phyloP scores from a whole-genome alignment of 306 rosid species.

The Prunus davidiana region DNA sequence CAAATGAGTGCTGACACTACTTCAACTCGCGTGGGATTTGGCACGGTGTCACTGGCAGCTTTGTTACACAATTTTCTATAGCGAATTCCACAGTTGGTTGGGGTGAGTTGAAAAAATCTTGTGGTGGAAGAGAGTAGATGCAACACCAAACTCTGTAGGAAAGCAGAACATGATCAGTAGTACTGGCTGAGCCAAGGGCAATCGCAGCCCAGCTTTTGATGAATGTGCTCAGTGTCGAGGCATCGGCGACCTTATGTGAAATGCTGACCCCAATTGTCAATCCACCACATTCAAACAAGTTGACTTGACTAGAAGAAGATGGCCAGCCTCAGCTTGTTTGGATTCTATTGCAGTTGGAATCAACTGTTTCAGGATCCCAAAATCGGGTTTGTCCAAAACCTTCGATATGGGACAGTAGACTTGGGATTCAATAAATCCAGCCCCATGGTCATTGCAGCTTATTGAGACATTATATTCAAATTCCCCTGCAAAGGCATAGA shows the following conservation, averaged over 20 bases:
- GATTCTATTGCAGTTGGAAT: too few relatives aligned
- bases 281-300: too few relatives aligned
- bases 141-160: background rate
- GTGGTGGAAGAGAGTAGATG: background rate
- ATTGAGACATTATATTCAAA: background rate
- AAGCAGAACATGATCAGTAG: background rate
- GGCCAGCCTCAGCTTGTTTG: too few relatives aligned
- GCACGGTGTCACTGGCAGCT: conserved; percentile 7
- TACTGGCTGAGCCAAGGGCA: background rate
- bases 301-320: background rate
- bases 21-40: conserved; percentile 10
- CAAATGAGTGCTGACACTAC: conserved; percentile 19
- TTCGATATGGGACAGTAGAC: conserved; percentile 3
- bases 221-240: conserved; percentile 35
- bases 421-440: conserved; percentile 6
- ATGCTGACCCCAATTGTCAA: too few relatives aligned
- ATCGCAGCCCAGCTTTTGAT: conserved; percentile 36
- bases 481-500: conserved; percentile 17
- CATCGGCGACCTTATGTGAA: conserved; percentile 42
- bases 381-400: conserved; percentile 6
- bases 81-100: too few relatives aligned
- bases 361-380: too few relatives aligned
- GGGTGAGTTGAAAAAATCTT: background rate
- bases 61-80: background rate
- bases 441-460: conserved; percentile 23